Conservation (phyloP, 2,329 filamentous ascomycete genomes). For the Macrophomina phaseolina region DNA sequence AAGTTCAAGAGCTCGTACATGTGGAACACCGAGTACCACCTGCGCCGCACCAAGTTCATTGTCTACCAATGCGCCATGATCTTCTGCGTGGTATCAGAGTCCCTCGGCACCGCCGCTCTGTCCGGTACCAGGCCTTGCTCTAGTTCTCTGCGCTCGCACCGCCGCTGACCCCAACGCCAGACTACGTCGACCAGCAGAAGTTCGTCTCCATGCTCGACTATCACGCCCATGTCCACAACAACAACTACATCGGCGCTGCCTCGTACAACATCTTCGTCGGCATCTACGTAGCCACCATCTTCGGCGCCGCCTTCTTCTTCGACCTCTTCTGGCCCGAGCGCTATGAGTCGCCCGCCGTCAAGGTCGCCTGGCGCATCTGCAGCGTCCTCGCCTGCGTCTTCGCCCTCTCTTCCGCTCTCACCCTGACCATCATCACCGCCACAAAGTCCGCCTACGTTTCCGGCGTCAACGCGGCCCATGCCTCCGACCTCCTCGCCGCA, state of each 20-base stretch:
- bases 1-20: slow-evolving; percentile 65
- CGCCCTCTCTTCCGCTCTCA: slow-evolving; percentile 55
- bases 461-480: slow-evolving; percentile 44
- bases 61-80: slow-evolving; percentile 67
- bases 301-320: slow-evolving; percentile 66
- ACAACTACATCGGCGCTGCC: slow-evolving; percentile 61
- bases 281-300: slow-evolving; percentile 62
- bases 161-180: slow-evolving; percentile 36
- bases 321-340: slow-evolving; percentile 66
- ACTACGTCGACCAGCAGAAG: slow-evolving; percentile 62
- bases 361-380: slow-evolving; percentile 61
- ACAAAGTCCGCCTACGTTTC: slow-evolving; percentile 50
- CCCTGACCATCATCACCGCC: slow-evolving; percentile 59
- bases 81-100: slow-evolving; percentile 62
- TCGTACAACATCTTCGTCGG: slow-evolving; percentile 66
- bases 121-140: slow-evolving; percentile 48
- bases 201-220: slow-evolving; percentile 50
- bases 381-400: slow-evolving; percentile 56
- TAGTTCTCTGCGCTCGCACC: background rate
- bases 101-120: slow-evolving; percentile 61
- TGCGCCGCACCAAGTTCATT: slow-evolving; percentile 64
- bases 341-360: slow-evolving; percentile 55
- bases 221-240: slow-evolving; percentile 56
- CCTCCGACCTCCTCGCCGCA: slow-evolving; percentile 35
- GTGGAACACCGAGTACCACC: slow-evolving; percentile 62